A percentile compares a stretch with the other conserved stretches of the same genome.
Evolutionary conservation across 2,329 filamentous ascomycete species (phyloP).

Genomic region (Dryadomyces sulphureus): DNA sequence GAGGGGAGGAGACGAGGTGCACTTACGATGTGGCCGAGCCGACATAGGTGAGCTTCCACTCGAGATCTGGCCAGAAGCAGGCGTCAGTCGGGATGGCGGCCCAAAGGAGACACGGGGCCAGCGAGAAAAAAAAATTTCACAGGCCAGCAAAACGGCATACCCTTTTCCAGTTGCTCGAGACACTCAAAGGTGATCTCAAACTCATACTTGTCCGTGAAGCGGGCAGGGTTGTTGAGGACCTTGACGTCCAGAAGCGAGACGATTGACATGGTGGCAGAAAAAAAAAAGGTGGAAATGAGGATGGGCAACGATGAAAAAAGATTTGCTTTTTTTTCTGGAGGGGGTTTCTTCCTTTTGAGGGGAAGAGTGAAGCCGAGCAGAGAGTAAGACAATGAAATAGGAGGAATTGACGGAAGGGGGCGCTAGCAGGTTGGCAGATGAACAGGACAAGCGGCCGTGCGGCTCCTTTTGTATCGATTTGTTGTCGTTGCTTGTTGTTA

Average conservation of each 20-base stretch:
- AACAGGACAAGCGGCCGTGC: background rate
- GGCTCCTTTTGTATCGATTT: background rate
- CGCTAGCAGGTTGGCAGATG: background rate
- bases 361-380: background rate
- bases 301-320: background rate
- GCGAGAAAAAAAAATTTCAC: background rate
- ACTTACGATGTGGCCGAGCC: constrained; percentile 92
- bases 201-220: constrained; percentile 83
- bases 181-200: constrained; percentile 99
- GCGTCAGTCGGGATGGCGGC: background rate
- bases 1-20: constrained; percentile 7
- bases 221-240: constrained; percentile 92
- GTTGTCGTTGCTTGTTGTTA: background rate
- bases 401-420: background rate
- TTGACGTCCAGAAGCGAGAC: constrained; percentile 92
- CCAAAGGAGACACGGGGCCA: too few species aligned
- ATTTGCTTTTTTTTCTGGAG: background rate
- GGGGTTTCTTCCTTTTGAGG: background rate
- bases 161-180: constrained; percentile 85
- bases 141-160: constrained; percentile 31
- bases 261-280: constrained; percentile 60
- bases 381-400: background rate
- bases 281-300: background rate
- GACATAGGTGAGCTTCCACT: constrained; percentile 99
- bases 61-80: constrained; percentile 51